Conservation (phyloP, 176 grass and related monocot species). For the Typha latifolia region DNA sequence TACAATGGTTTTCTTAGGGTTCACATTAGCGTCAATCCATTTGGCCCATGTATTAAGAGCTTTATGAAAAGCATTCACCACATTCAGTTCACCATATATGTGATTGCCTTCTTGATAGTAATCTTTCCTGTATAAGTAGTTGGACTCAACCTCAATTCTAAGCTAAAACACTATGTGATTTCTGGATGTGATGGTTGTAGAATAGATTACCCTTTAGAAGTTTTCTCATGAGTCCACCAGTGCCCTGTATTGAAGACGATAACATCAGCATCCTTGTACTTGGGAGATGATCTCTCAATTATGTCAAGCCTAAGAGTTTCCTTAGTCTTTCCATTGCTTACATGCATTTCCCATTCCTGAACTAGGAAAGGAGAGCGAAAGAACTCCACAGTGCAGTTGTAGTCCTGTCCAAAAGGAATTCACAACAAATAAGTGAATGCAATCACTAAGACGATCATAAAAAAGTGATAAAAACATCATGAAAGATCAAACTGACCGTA, state of each 20-base stretch:
- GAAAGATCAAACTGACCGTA: slow-evolving; percentile 30
- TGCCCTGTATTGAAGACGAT: slow-evolving; percentile 96
- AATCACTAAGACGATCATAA: background rate
- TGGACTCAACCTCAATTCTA: background rate
- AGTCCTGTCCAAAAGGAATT: slow-evolving; percentile 46
- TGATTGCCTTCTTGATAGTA: slow-evolving; percentile 94
- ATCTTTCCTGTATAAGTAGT: slow-evolving; percentile 49
- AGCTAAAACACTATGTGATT: background rate
- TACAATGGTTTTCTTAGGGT: slow-evolving; percentile 51
- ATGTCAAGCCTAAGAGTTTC: slow-evolving; percentile 96
- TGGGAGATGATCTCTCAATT: slow-evolving; percentile 67
- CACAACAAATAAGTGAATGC: background rate
- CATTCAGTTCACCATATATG: slow-evolving; percentile 64
- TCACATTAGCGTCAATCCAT: slow-evolving; percentile 83
- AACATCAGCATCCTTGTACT: slow-evolving; percentile 83
- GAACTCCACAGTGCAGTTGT: slow-evolving; percentile 87
- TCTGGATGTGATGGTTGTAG: background rate
- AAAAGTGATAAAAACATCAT: background rate
- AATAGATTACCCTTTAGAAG: slow-evolving; percentile 63
- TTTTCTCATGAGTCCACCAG: slow-evolving; percentile 99
- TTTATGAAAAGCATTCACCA: slow-evolving; percentile 67
- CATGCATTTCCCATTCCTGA: slow-evolving; percentile 64
- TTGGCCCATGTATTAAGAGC: slow-evolving; percentile 82
- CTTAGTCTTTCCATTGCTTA: slow-evolving; percentile 41
- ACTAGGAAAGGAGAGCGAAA: slow-evolving; percentile 90